phyloP scores from a whole-genome alignment of 2,329 filamentous ascomycete genomes.

The Exophiala calicioides region DNA sequence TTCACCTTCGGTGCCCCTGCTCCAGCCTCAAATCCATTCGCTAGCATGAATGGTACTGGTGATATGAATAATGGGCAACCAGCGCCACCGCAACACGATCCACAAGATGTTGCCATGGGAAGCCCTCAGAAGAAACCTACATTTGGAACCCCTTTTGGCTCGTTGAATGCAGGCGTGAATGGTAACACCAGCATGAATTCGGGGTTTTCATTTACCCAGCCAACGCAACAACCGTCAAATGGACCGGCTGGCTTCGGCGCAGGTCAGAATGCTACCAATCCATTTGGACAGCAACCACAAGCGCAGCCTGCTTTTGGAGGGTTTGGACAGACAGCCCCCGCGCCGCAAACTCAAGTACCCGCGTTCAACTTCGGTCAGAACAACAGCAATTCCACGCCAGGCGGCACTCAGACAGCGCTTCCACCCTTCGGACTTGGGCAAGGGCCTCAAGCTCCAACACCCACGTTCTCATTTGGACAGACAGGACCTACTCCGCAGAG shows the following conservation, averaged over 20 bases:
- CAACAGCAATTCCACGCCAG: conserved; percentile 5
- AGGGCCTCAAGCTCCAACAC: conserved; percentile 1
- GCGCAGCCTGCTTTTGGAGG: conserved; percentile 20
- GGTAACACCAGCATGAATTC: conserved; percentile 8
- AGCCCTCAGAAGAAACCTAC: conserved; percentile 26
- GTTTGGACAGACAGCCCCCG: conserved; percentile 17
- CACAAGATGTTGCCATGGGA: conserved; percentile 28
- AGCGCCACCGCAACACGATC: too few relatives aligned
- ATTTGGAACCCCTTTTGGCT: conserved; percentile 20
- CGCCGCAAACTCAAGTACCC: conserved; percentile 15
- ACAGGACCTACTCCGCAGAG: conserved; percentile 4
- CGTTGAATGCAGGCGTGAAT: too few relatives aligned
- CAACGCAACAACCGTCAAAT: conserved; percentile 15
- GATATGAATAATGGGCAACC: conserved; percentile 7
- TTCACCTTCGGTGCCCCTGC: conserved; percentile 24
- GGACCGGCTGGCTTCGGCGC: conserved; percentile 15
- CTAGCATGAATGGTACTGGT: conserved; percentile 23
- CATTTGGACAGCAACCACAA: conserved; percentile 22
- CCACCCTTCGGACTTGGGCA: conserved; percentile 15
- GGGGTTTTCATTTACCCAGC: conserved; percentile 27
- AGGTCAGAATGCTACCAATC: conserved; percentile 14
- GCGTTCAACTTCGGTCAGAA: conserved; percentile 18
- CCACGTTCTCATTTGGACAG: conserved; percentile 20
- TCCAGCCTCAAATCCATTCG: conserved; percentile 28
- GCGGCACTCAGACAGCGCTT: conserved; percentile 15